phyloP scores from a whole-genome alignment of 768 basidiomycete genomes.

The Krasilnikovozyma curviuscula region DNA sequence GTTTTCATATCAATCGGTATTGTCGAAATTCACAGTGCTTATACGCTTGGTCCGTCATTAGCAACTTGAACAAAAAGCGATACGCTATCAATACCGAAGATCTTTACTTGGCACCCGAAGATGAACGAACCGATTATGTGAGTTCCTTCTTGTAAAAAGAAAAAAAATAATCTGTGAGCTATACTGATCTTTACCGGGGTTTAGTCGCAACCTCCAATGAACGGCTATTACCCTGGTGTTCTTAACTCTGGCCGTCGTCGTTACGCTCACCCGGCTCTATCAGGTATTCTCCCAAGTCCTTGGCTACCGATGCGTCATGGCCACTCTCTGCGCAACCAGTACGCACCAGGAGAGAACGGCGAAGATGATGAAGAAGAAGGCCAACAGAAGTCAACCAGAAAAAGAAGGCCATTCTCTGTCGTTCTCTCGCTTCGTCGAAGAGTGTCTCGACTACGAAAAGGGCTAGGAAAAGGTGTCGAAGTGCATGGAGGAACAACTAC shows the following conservation, averaged over 20 bases:
- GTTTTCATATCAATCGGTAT: constrained; percentile 7
- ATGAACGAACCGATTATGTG: constrained; percentile 77
- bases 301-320: constrained; percentile 51
- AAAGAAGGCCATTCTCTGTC: neutral
- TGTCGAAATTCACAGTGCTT: neutral
- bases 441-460: neutral
- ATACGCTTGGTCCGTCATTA: neutral
- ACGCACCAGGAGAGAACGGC: neutral
- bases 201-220: constrained; percentile 90
- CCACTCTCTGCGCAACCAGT: neutral
- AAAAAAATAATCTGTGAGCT: constrained; percentile 5
- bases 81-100: constrained; percentile 90
- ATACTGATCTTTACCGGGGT: neutral
- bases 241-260: constrained; percentile 46
- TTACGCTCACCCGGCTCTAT: constrained; percentile 86
- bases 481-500: too few species aligned
- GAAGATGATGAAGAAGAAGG: neutral
- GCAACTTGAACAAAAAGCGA: constrained; percentile 63
- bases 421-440: neutral
- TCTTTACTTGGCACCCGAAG: constrained; percentile 84
- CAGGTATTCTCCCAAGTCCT: constrained; percentile 77
- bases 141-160: constrained; percentile 14
- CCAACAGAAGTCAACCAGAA: neutral
- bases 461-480: neutral
- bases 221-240: constrained; percentile 81